phyloP scores from a whole-genome alignment of 139 green algal genomes.

The Auxenochlorella pyrenoidosa region DNA sequence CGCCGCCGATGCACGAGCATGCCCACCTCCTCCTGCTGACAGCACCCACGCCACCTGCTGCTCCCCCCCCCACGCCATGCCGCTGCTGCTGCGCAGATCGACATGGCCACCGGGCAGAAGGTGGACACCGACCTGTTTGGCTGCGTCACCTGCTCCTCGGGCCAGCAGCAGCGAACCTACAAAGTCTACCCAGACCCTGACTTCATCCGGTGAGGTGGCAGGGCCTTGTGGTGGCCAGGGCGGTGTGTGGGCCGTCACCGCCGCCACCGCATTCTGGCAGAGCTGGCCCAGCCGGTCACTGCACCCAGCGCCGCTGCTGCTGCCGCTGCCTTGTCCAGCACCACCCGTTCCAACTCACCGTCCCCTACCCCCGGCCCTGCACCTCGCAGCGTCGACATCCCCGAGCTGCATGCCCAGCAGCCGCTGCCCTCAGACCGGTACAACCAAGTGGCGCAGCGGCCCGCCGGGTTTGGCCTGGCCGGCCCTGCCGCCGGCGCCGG shows the following conservation, averaged over 20 bases:
- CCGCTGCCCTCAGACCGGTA: conserved; percentile 43
- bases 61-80: too few species aligned
- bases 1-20: too few species aligned
- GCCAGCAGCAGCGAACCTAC: conserved; percentile 62
- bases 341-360: neutral
- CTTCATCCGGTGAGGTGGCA: conserved; percentile 42
- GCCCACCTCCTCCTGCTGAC: neutral
- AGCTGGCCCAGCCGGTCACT: too few species aligned
- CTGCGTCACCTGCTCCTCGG: conserved; percentile 20
- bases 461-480: conserved; percentile 22
- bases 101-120: conserved; percentile 40
- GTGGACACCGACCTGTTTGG: conserved; percentile 45
- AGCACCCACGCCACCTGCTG: neutral
- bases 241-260: too few species aligned
- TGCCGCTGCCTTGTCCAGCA: neutral
- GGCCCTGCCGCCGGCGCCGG: neutral
- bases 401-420: conserved; percentile 21
- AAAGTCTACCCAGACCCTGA: conserved; percentile 56
- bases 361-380: neutral
- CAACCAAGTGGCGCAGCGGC: conserved; percentile 30
- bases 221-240: neutral
- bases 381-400: conserved; percentile 39
- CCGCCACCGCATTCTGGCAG: too few species aligned
- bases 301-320: too few species aligned
- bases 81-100: conserved; percentile 13